Evolutionary conservation across 1,284 basidiomycete species (phyloP).

Genomic region (Apiotrichum sp.): DNA sequence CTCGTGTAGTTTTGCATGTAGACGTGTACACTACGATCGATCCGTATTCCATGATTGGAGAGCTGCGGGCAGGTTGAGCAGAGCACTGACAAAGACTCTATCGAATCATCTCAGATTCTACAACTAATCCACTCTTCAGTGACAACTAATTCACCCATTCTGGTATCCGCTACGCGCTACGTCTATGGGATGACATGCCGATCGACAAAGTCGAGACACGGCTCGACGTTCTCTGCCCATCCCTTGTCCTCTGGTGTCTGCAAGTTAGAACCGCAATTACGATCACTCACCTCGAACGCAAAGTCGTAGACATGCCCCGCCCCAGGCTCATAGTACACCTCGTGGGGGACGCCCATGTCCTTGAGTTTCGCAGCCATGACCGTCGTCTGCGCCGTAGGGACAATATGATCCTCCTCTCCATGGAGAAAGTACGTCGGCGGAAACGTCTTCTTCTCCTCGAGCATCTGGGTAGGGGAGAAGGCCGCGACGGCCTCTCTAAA

Average conservation of each 20-base stretch:
- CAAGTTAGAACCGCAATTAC: neutral
- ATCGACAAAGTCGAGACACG: slow-evolving; percentile 24
- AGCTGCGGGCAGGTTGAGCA: too few species aligned
- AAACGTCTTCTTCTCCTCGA: neutral
- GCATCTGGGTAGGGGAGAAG: neutral
- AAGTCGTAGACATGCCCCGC: slow-evolving; percentile 8
- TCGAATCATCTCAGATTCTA: too few species aligned
- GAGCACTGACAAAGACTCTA: too few species aligned
- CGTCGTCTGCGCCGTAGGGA: slow-evolving; percentile 19
- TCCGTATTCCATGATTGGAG: too few species aligned
- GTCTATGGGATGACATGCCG: slow-evolving; percentile 7
- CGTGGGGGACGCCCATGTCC: slow-evolving; percentile 9
- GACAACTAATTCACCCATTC: too few species aligned
- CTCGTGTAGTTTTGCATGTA: slow-evolving; percentile 1
- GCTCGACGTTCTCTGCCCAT: slow-evolving; percentile 24
- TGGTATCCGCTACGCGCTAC: too few species aligned
- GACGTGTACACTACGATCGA: neutral
- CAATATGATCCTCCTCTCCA: slow-evolving; percentile 19
- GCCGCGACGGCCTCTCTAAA: slow-evolving; percentile 2
- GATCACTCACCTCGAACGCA: slow-evolving; percentile 22
- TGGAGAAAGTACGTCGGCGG: slow-evolving; percentile 30
- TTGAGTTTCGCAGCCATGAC: slow-evolving; percentile 17
- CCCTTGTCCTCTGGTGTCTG: slow-evolving; percentile 22
- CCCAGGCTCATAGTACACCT: slow-evolving; percentile 6
- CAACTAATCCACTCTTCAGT: too few species aligned